Evolutionary conservation across 139 green algal species (phyloP), one percentile per base, ranked within the genome.

Genomic region (Chlorella vulgaris): DNA sequence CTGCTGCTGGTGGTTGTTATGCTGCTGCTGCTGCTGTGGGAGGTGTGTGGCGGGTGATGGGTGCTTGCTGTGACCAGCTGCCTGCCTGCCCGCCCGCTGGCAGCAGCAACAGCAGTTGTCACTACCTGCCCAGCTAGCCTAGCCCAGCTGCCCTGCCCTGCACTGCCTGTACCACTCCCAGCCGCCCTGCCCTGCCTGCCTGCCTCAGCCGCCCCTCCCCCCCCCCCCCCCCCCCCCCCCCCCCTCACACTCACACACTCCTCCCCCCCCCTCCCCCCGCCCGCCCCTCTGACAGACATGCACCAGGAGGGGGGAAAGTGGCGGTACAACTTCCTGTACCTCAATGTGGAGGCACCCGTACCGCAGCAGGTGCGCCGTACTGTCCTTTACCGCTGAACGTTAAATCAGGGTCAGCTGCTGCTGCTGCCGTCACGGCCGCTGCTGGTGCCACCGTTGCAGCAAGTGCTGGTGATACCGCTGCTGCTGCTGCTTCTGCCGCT

Each of bases 301-400:
- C 95, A 92, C 86, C 88, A 94, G 80, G 91, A 95, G 3, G 53
- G 51, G 7, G 40, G 39, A 35, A 58, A 81, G 62, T 98, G 94
- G 93, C 87, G 92, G 78, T 97, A 97, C 85, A 83, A 84, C 19
- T 97, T 96, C 78, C 81, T 98, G 26, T 90, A 94, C 55, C 86
- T 97, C 40, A 92, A 97, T 47, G 82, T 94, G 21, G 85, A 88
- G 61, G 76, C 62, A 29, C 86, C 86, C 26, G 42, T 88, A 13
- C 86, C 65, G 68, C 84, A 90, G 80, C 85, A 86, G 73, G 80
- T 83, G 40, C 15, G 60, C 2, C 2, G 18, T 29, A 51, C 15
- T 15, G 42, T 42, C 24, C 36, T 67, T 36, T 15, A 42, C 36
- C 65, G 7, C 7, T 73, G 65, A 26, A n/a, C 18, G 33, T 24